Conservation (phyloP, 1,139 yeast species). For the Chernovozyma sophiae-reginae region DNA sequence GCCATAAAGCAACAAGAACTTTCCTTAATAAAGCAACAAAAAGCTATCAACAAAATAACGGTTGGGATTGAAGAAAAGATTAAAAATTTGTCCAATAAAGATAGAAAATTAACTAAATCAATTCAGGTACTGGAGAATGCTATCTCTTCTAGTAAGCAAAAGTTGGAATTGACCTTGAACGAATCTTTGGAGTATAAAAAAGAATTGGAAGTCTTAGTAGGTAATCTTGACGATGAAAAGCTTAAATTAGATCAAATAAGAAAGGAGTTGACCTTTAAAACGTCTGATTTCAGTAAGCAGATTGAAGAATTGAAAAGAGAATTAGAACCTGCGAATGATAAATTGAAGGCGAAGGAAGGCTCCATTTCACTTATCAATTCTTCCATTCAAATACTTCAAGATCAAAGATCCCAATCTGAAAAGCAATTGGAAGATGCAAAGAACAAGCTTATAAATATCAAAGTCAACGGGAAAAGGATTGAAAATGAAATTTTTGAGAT, state of each 20-base stretch:
- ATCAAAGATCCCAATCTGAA: conserved; percentile 41
- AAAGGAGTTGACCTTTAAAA: conserved; percentile 65
- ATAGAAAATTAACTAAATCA: conserved; percentile 57
- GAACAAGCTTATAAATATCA: conserved; percentile 43
- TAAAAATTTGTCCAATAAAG: conserved; percentile 58
- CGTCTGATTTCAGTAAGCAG: conserved; percentile 58
- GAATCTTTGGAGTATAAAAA: conserved; percentile 37
- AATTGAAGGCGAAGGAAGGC: conserved; percentile 62
- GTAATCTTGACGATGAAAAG: conserved; percentile 51
- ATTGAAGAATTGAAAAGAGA: conserved; percentile 61
- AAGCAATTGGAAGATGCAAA: conserved; percentile 47
- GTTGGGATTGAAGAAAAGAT: conserved; percentile 73
- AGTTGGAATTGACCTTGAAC: conserved; percentile 42
- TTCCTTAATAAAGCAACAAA: conserved; percentile 33
- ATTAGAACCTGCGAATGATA: conserved; percentile 81
- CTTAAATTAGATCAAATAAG: conserved; percentile 58
- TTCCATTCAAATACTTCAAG: conserved; percentile 56
- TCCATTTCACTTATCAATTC: conserved; percentile 63
- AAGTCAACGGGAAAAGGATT: conserved; percentile 50
- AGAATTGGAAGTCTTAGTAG: conserved; percentile 44
- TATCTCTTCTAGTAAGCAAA: conserved; percentile 40
- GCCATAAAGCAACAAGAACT: conserved; percentile 24
- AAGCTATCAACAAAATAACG: conserved; percentile 43
- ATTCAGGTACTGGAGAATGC: conserved; percentile 32
- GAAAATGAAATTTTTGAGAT: conserved; percentile 41